phyloP scores from a whole-genome alignment of 768 basidiomycete genomes.

The Russula virescens region DNA sequence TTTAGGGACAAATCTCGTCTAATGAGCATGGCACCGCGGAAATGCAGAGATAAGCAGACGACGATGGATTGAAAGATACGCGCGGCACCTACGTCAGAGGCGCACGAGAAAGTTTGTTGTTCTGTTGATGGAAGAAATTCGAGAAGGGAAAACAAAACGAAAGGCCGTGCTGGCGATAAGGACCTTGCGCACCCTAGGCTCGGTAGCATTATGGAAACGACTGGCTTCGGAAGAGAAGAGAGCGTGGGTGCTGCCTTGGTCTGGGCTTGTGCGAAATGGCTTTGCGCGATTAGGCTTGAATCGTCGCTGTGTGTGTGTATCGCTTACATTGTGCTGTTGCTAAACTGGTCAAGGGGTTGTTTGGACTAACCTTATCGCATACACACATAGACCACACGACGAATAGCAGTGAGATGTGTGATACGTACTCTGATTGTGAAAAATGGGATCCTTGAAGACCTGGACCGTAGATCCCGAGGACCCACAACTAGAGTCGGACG shows the following conservation, averaged over 20 bases:
- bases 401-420: too few species aligned
- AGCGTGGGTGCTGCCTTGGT: not conserved
- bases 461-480: not conserved
- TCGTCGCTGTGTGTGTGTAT: not conserved
- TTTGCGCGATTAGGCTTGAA: not conserved
- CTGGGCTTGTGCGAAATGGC: not conserved
- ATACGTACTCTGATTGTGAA: not conserved
- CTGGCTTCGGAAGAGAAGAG: not conserved
- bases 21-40: not conserved
- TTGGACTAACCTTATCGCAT: not conserved
- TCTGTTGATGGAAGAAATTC: not conserved
- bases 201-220: not conserved
- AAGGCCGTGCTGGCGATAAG: not conserved
- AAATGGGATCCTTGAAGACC: not conserved
- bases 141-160: not conserved
- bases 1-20: not conserved
- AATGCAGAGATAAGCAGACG: not conserved
- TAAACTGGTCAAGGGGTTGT: not conserved
- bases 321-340: not conserved
- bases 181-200: not conserved
- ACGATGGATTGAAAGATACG: not conserved
- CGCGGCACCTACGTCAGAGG: not conserved
- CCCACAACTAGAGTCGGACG: not conserved
- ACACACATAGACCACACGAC: too few species aligned
- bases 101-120: not conserved